A percentile compares a stretch with the other conserved stretches of the same genome.
Conservation (phyloP, 192 early-diverging fungal genomes). For the Linnemannia schmuckeri region DNA sequence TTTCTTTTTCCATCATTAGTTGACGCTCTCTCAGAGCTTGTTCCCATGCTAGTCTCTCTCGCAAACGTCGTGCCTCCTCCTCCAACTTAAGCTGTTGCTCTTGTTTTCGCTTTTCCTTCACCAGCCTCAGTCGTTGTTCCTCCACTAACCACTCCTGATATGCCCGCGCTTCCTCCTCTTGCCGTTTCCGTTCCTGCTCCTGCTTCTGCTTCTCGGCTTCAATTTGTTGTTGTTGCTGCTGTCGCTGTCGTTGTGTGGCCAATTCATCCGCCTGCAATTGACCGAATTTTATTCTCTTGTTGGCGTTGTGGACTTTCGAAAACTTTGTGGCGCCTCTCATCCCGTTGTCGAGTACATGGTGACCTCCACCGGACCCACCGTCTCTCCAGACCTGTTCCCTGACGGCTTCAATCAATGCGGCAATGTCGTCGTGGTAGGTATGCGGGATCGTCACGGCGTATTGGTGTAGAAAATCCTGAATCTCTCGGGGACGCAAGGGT, state of each 20-base stretch:
- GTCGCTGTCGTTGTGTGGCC: neutral
- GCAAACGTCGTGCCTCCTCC: neutral
- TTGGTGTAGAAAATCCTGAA: neutral
- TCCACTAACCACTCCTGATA: neutral
- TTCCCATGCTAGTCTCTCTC: neutral
- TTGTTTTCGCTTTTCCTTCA: neutral
- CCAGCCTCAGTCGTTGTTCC: neutral
- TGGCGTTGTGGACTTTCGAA: neutral
- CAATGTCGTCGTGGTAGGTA: conserved; percentile 18
- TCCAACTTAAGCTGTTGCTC: neutral
- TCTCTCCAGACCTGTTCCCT: neutral
- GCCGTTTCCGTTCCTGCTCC: neutral
- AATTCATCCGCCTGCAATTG: neutral
- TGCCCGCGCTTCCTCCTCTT: neutral
- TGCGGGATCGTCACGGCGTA: conserved; percentile 1
- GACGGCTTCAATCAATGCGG: neutral
- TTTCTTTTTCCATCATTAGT: too few species aligned
- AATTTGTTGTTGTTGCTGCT: neutral
- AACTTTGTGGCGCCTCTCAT: neutral
- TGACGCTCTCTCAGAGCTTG: neutral
- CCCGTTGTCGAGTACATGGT: neutral
- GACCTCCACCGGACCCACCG: neutral
- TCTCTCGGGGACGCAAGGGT: neutral
- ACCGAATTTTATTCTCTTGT: neutral
- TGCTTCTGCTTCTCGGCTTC: neutral